Evolutionary conservation across 73 alveolate genomes (phyloP), one percentile per base, ranked within the genome.

Genomic region (Paramecium caudatum): DNA sequence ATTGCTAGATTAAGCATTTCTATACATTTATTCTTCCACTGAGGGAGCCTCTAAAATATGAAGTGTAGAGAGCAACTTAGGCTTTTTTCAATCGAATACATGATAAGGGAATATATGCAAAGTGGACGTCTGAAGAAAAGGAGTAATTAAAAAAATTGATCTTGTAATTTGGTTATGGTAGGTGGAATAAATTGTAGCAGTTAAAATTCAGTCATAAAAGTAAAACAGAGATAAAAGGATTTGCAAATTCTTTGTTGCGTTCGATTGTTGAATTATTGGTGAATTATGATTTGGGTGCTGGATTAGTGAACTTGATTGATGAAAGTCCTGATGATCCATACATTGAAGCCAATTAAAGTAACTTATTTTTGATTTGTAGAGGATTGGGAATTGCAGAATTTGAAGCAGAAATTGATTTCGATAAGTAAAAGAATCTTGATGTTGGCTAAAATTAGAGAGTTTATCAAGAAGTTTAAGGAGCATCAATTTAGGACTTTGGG

Each of bases 261-360:
- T 94, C 98, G 46, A 81, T 97, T 19, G 96, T 94, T 47, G 99
- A 96, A 80, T 80, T 91, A 82, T 74, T 96, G 30, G 93, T 94
- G 48, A 93, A 91, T 90, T 94, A 95, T 48, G 99, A 98, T 41
- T 92, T 96, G 23, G 96, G 95, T 47, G 90, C 83, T 61, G 96
- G 95, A 92, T 90, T 98, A 61, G 85, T 94, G 15, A 97, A 97
- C 90, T 82, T 97, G 91, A 97, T 97, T 16, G 99, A 98, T 84
- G 99, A 98, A 83, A 96, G 92, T 82, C 96, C 96, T 21, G 99
- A 97, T 23, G 99, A 97, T 61, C 97, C 98, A n/a, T 95, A 94
- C 91, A 90, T 96, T 32, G 90, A 95, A 6, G 96, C 99, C 9
- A 92, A 91, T 65, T 49, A 86, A 43, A 86, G 92, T 83, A 83